phyloP scores from a whole-genome alignment of 2,329 filamentous ascomycete species.

The Penicillium italicum region DNA sequence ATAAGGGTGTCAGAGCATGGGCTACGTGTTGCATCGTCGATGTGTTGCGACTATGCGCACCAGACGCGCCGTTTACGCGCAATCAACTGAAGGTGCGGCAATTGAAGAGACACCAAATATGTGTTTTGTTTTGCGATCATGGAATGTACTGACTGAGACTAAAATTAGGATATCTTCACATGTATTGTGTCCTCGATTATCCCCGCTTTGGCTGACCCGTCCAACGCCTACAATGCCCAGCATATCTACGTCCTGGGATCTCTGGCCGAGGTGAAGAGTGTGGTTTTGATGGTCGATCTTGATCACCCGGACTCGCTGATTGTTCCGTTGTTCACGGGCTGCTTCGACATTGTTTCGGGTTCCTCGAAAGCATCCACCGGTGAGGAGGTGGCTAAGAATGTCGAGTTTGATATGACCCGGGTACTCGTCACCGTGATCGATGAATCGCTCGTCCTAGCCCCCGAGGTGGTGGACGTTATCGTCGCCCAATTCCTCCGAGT shows the following conservation, averaged over 20 bases:
- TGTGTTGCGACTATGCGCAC: constrained; percentile 86
- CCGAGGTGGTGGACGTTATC: constrained; percentile 83
- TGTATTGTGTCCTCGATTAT: constrained; percentile 81
- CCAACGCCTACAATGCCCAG: constrained; percentile 86
- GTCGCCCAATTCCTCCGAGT: constrained; percentile 93
- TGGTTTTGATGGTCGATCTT: constrained; percentile 85
- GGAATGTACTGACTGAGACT: not conserved
- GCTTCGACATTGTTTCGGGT: constrained; percentile 87
- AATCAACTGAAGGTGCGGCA: constrained; percentile 77
- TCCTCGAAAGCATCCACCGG: constrained; percentile 70
- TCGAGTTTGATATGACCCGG: constrained; percentile 87
- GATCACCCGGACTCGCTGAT: constrained; percentile 76
- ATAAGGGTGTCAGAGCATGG: constrained; percentile 87
- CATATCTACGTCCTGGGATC: constrained; percentile 89
- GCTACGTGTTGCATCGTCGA: constrained; percentile 87
- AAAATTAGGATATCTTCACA: constrained; percentile 78
- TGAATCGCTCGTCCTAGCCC: constrained; percentile 72
- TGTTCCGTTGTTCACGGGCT: constrained; percentile 75
- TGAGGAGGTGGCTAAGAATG: constrained; percentile 84
- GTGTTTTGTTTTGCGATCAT: not conserved
- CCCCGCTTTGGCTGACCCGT: constrained; percentile 78
- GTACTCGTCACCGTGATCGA: constrained; percentile 83
- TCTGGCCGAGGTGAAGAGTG: constrained; percentile 88
- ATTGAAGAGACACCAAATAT: not conserved
- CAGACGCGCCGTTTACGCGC: constrained; percentile 87